Evolutionary conservation across 2,329 filamentous ascomycete species (phyloP).

Genomic region (Alternaria metachromatica): DNA sequence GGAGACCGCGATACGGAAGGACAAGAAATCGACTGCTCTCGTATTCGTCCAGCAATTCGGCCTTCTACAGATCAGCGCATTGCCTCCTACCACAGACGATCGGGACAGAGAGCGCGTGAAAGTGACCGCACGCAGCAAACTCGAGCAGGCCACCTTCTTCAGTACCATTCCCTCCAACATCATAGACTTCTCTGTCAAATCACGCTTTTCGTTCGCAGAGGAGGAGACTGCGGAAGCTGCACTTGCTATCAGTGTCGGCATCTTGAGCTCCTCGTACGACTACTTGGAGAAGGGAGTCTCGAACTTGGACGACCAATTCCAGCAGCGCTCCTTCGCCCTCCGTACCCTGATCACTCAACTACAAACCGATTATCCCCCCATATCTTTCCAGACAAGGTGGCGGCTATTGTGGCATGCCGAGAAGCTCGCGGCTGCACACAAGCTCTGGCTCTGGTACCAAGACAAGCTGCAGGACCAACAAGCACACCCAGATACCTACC

Average conservation of each 20-base stretch:
- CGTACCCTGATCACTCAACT: slow-evolving; percentile 77
- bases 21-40: slow-evolving; percentile 52
- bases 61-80: slow-evolving; percentile 60
- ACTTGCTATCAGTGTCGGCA: slow-evolving; percentile 77
- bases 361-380: slow-evolving; percentile 65
- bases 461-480: slow-evolving; percentile 72
- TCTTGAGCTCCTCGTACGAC: slow-evolving; percentile 77
- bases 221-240: slow-evolving; percentile 79
- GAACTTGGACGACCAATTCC: slow-evolving; percentile 82
- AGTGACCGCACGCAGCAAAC: slow-evolving; percentile 83
- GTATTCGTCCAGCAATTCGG: slow-evolving; percentile 65
- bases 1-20: slow-evolving; percentile 54
- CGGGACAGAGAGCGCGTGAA: slow-evolving; percentile 48
- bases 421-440: slow-evolving; percentile 79
- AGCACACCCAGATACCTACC: slow-evolving; percentile 63
- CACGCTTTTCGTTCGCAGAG: slow-evolving; percentile 69
- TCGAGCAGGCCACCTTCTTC: slow-evolving; percentile 95
- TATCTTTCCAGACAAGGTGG: slow-evolving; percentile 77
- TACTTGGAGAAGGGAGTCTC: slow-evolving; percentile 76
- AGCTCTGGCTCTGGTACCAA: slow-evolving; percentile 84
- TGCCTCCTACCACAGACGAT: slow-evolving; percentile 66
- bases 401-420: slow-evolving; percentile 86
- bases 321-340: slow-evolving; percentile 74
- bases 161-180: slow-evolving; percentile 82
- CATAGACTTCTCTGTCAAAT: slow-evolving; percentile 78